phyloP scores from a whole-genome alignment of 2,329 filamentous ascomycete genomes.

The Fusarium lyarnte region DNA sequence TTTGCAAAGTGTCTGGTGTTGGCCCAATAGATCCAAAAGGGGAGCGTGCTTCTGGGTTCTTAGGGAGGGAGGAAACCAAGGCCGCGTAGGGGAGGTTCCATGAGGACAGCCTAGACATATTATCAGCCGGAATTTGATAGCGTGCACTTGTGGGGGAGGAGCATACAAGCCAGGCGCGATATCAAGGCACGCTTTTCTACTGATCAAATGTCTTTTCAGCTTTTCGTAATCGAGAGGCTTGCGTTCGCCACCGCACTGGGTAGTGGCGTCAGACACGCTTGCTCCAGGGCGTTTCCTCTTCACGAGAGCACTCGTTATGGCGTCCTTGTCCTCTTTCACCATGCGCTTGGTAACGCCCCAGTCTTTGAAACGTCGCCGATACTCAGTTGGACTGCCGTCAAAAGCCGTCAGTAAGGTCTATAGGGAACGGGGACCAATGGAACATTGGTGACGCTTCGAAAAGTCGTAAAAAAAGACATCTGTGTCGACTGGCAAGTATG shows the following conservation, averaged over 20 bases:
- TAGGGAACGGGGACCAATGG: accelerated
- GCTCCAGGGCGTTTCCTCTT: not conserved
- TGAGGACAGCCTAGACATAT: not conserved
- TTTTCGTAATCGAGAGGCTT: not conserved
- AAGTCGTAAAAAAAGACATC: accelerated
- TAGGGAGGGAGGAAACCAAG: accelerated
- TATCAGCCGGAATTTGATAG: not conserved
- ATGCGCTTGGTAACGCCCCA: not conserved
- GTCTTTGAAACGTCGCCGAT: not conserved
- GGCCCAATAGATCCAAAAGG: not conserved
- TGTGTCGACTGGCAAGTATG: accelerated
- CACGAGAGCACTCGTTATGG: accelerated
- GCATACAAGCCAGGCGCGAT: not conserved
- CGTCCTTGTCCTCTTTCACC: not conserved
- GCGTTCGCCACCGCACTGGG: accelerated
- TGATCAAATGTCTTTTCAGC: accelerated
- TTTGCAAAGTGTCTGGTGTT: accelerated
- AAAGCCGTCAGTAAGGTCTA: accelerated
- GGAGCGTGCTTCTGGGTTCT: not conserved
- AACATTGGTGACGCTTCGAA: accelerated
- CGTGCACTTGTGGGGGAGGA: accelerated
- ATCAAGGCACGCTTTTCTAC: accelerated
- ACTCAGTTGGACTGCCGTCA: accelerated
- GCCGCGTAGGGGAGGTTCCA: not conserved
- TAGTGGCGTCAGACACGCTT: not conserved